Conservation (phyloP, 2,329 filamentous ascomycete species). For the Hymenoscyphus scutula region DNA sequence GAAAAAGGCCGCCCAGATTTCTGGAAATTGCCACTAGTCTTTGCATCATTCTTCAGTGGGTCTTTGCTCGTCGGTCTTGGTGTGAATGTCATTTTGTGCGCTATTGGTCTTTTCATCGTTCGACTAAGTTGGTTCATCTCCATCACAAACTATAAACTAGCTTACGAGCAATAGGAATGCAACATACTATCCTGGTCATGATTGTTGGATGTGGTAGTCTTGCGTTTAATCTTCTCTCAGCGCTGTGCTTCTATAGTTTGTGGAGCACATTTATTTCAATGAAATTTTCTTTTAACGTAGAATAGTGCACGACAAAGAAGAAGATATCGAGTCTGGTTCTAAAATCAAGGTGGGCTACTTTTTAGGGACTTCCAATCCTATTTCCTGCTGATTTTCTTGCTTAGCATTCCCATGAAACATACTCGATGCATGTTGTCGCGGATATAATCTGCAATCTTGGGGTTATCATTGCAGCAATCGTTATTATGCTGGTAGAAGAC, state of each 20-base stretch:
- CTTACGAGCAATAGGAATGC: constrained; percentile 47
- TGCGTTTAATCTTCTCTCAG: constrained; percentile 64
- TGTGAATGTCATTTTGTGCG: constrained; percentile 70
- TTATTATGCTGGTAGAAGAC: constrained; percentile 65
- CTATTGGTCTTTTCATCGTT: constrained; percentile 66
- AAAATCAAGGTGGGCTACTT: constrained; percentile 48
- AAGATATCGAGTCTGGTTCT: not conserved
- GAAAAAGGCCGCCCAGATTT: constrained; percentile 63
- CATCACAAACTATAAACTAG: not conserved
- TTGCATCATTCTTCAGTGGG: constrained; percentile 80
- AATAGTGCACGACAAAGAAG: not conserved
- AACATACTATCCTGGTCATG: constrained; percentile 64
- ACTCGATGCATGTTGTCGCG: constrained; percentile 69
- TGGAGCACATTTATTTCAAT: too few species aligned
- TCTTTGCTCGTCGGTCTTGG: constrained; percentile 70
- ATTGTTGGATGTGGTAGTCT: constrained; percentile 69
- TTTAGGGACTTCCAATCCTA: constrained; percentile 51
- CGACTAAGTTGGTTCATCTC: constrained; percentile 46
- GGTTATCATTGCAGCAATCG: constrained; percentile 65
- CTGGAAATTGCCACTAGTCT: constrained; percentile 71
- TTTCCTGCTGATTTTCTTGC: constrained; percentile 37
- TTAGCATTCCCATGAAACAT: constrained; percentile 69
- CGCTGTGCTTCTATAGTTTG: constrained; percentile 62
- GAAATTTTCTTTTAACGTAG: not conserved
- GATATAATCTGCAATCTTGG: constrained; percentile 76